A percentile compares a stretch with the other conserved stretches of the same genome.
Evolutionary conservation across 108 stramenopile species (phyloP).

Genomic region (Cyclotella sp.): DNA sequence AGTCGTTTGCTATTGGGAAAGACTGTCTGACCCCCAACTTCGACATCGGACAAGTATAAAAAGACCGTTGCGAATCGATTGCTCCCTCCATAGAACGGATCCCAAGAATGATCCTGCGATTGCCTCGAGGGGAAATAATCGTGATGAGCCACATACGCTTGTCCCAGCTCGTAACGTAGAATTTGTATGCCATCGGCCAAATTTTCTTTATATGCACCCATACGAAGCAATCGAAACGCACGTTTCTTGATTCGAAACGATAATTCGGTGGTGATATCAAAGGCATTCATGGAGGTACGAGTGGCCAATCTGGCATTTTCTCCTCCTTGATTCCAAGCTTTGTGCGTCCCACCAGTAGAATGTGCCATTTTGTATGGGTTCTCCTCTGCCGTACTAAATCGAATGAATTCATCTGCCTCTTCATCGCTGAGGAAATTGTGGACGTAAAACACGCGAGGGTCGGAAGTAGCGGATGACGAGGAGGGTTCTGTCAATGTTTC

Average conservation of each 20-base stretch:
- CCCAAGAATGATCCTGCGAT: conserved; percentile 51
- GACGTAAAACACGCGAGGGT: conserved; percentile 58
- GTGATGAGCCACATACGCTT: conserved; percentile 73
- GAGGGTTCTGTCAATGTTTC: conserved; percentile 51
- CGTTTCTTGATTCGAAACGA: conserved; percentile 47
- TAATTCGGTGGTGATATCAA: conserved; percentile 41
- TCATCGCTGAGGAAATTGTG: conserved; percentile 54
- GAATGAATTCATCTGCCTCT: conserved; percentile 47
- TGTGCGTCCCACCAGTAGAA: conserved; percentile 53
- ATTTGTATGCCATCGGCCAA: conserved; percentile 78
- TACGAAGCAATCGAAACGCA: conserved; percentile 52
- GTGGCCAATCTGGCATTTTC: conserved; percentile 37
- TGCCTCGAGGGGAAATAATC: conserved; percentile 58
- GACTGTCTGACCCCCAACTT: conserved; percentile 74
- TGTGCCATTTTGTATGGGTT: conserved; percentile 56
- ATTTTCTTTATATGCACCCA: conserved; percentile 56
- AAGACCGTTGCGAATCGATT: conserved; percentile 81
- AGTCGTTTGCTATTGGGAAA: conserved; percentile 53
- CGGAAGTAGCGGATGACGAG: not conserved
- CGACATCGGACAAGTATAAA: conserved; percentile 74
- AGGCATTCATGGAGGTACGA: conserved; percentile 57
- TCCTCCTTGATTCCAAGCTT: conserved; percentile 56
- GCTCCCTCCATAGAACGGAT: conserved; percentile 60
- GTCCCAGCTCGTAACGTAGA: conserved; percentile 63
- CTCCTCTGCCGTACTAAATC: conserved; percentile 40